phyloP scores from a whole-genome alignment of 2,329 filamentous ascomycete genomes.

The Drechslerella stenobrocha region DNA sequence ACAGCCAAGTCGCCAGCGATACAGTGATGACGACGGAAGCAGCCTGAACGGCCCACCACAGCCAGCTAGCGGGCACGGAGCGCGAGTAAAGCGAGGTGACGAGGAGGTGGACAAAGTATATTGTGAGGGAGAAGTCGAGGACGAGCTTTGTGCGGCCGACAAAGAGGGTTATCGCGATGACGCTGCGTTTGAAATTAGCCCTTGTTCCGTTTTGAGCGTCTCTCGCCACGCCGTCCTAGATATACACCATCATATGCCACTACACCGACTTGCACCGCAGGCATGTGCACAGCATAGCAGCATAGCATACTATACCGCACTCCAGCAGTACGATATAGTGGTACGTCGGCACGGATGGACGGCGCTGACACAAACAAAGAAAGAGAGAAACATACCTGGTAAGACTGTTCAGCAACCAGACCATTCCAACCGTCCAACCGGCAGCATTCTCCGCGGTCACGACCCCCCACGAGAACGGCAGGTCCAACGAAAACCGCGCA shows the following conservation, averaged over 20 bases:
- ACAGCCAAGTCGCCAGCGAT: conserved; percentile 81
- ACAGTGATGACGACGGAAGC: conserved; percentile 67
- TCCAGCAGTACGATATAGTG: too few relatives aligned
- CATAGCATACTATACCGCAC: too few relatives aligned
- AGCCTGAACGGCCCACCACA: conserved; percentile 80
- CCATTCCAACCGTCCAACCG: conserved; percentile 65
- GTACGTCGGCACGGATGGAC: too few relatives aligned
- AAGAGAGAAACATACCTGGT: conserved; percentile 47
- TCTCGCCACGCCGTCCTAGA: too few relatives aligned
- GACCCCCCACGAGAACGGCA: conserved; percentile 63
- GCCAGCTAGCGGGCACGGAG: conserved; percentile 71
- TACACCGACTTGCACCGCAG: background rate
- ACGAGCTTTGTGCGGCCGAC: conserved; percentile 90
- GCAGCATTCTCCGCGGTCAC: conserved; percentile 66
- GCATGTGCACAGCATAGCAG: background rate
- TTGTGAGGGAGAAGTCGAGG: conserved; percentile 87
- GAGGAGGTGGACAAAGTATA: conserved; percentile 80
- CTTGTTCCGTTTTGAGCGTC: too few relatives aligned
- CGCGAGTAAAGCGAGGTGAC: conserved; percentile 77
- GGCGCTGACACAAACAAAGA: too few relatives aligned
- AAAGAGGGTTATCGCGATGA: conserved; percentile 78
- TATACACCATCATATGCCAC: background rate
- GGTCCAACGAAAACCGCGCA: conserved; percentile 60
- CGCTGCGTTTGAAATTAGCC: too few relatives aligned
- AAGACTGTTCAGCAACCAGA: conserved; percentile 63